phyloP scores from a whole-genome alignment of 1,284 basidiomycete species.

The Puccinia horiana region DNA sequence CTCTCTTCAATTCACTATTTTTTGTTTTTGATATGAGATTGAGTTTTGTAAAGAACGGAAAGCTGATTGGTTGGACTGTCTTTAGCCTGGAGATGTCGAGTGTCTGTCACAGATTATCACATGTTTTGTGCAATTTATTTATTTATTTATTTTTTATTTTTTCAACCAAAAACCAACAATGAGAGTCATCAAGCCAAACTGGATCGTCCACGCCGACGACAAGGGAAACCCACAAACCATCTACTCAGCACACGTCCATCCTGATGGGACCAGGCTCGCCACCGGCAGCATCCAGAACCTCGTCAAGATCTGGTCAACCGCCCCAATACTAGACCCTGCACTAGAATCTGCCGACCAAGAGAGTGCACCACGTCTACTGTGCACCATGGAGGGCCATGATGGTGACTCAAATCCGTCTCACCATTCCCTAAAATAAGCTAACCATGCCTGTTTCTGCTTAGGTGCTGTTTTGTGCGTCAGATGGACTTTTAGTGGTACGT shows the following conservation, averaged over 20 bases:
- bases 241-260: slow-evolving; percentile 89
- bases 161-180: slow-evolving; percentile 51
- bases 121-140: not conserved
- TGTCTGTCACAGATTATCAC: not conserved
- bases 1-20: not conserved
- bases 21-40: slow-evolving; percentile 10
- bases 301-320: slow-evolving; percentile 94
- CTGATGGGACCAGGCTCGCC: slow-evolving; percentile 90
- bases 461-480: slow-evolving; percentile 88
- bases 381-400: slow-evolving; percentile 88
- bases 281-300: slow-evolving; percentile 70
- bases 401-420: slow-evolving; percentile 60
- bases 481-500: slow-evolving; percentile 91
- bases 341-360: slow-evolving; percentile 68
- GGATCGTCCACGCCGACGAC: slow-evolving; percentile 60
- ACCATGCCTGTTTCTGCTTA: slow-evolving; percentile 52
- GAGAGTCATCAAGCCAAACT: slow-evolving; percentile 60
- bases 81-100: not conserved
- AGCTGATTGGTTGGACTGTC: slow-evolving; percentile 20
- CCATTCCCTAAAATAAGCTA: not conserved
- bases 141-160: not conserved
- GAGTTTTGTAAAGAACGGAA: slow-evolving; percentile 19
- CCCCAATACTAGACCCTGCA: slow-evolving; percentile 76
- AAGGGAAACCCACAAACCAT: slow-evolving; percentile 77
- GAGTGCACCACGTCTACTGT: slow-evolving; percentile 79